Conservation (phyloP, 2,329 filamentous ascomycete genomes). For the Diplodia sapinea region DNA sequence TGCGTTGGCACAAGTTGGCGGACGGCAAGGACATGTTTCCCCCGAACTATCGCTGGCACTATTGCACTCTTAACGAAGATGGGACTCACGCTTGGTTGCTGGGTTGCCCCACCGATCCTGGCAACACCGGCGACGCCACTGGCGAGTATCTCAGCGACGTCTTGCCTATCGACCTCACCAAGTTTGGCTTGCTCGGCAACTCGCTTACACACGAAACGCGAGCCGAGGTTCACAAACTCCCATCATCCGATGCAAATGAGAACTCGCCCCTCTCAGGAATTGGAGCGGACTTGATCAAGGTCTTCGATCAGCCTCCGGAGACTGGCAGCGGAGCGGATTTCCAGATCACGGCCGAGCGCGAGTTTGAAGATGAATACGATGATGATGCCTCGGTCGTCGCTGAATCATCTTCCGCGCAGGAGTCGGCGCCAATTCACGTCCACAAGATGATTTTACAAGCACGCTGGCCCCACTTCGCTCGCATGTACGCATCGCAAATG, state of each 20-base stretch:
- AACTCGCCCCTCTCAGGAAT: constrained; percentile 65
- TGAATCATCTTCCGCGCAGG: constrained; percentile 41
- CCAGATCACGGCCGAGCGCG: constrained; percentile 83
- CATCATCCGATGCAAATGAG: constrained; percentile 58
- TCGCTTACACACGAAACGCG: constrained; percentile 59
- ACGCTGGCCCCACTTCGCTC: constrained; percentile 94
- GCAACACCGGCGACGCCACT: constrained; percentile 70
- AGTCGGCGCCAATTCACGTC: constrained; percentile 78
- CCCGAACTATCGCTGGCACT: constrained; percentile 94
- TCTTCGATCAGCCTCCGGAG: constrained; percentile 87
- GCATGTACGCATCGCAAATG: constrained; percentile 93
- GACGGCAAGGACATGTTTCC: constrained; percentile 95
- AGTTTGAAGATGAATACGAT: constrained; percentile 72
- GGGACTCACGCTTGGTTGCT: constrained; percentile 96
- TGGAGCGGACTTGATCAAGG: constrained; percentile 81
- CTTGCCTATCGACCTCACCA: constrained; percentile 88
- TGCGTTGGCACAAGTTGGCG: constrained; percentile 94
- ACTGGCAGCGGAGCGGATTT: constrained; percentile 89
- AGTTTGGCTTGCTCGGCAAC: constrained; percentile 89
- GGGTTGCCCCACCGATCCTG: constrained; percentile 81
- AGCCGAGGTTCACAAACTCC: constrained; percentile 47
- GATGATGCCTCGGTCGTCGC: constrained; percentile 58
- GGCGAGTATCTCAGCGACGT: constrained; percentile 96
- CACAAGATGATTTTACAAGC: constrained; percentile 93
- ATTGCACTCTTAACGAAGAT: constrained; percentile 93